Base-by-base conservation (phyloP, 768 basidiomycete genomes). In the Boletus vermiculosoides region DNA sequence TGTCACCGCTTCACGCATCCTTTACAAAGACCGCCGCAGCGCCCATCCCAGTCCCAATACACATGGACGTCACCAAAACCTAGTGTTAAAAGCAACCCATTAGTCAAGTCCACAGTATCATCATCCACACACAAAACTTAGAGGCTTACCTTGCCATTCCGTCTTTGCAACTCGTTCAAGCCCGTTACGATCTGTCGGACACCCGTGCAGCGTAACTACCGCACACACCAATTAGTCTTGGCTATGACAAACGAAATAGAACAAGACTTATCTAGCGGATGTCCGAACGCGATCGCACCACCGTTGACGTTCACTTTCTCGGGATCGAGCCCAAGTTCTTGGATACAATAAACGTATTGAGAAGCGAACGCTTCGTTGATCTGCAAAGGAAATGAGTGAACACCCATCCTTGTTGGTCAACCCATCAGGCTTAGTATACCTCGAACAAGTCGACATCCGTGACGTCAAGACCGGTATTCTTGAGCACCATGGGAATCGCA, bases 361-460 rank as follows among this genome's bases (percentile, higher is more conserved):
- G 89, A 91, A 11, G 92, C 91, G 64, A 95, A 94, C 0, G 92
- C 93, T 66, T 95, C 93, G 66, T 96, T 96, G 71, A 96, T 88
- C 89, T 93, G 15, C 2, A 37, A 49, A 25, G 22, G 22, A 33
- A 47, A 45, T 8, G 18, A 4, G 25, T 60, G 10, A 55, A 13
- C 41, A 39, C 56, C 6, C 25, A 0, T 47, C 34, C 23, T n/a
- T 30, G 22, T 12, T 33, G 6, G n/a, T 37, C 22, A 47, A 15
- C 9, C 11, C 6, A 20, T 45, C 33, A 3, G 7, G 12, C 33
- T 10, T 8, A 10, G 36, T 73, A 52, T 58, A 85, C 90, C 80
- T 94, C 92, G 63, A 83, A 93, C 36, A 94, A 66, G 69, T 92
- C 92, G 23, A 94, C 85, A 46, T 93, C 90, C 10, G 79, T 74